Evolutionary conservation across 345 rosid genomes (phyloP), one percentile per base, ranked within the genome.

Genomic region (Ricinus communis): DNA sequence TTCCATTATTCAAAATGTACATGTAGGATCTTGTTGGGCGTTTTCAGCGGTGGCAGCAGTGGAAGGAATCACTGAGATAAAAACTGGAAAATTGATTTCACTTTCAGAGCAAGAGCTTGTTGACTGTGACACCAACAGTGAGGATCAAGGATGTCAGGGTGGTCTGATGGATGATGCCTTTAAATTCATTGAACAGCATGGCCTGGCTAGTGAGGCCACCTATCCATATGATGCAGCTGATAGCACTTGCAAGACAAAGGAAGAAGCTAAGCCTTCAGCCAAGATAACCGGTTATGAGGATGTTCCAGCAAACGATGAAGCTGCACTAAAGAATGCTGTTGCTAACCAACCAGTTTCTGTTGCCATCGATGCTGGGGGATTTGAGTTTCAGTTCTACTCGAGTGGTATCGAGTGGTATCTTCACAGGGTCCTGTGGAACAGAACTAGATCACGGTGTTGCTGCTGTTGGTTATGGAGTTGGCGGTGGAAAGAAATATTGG

Each of bases 11-110:
- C 9, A 19, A 50, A 27, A 38, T 33, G 38, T 13, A 30, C 18
- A 50, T 65, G 22, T 21, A 80, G 86, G 88, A 38, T 80, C 77
- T 52, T 82, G 88, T 66, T 82, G 88, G 86, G 85, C 86, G 10
- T 85, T 85, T 71, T 85, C 85, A 0, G 85, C 85, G 0, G 85
- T 85, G 25, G 86, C 88, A 4, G 88, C 88, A 5, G 66, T 79
- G 46, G 86, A 85, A 77, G 88, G 86, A 67, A 61, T 82, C 54
- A 45, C 60, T 28, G 25, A 65, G 70, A 50, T 83, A 8, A 64
- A 70, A 31, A 61, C 80, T 0, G 81, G 83, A 1, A 79, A 83
- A 65, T 14, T 83, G 53, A 33, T 79, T 33, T 72, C 82, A 0
- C 70, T 81, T 1, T 82, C 86, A 2, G 83, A 82, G 43, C 85